These are phyloP conservation scores for Pythium brachiatum DNA, from an alignment of 352 stramenopile genomes.

Conservation along the genomic window DNA sequence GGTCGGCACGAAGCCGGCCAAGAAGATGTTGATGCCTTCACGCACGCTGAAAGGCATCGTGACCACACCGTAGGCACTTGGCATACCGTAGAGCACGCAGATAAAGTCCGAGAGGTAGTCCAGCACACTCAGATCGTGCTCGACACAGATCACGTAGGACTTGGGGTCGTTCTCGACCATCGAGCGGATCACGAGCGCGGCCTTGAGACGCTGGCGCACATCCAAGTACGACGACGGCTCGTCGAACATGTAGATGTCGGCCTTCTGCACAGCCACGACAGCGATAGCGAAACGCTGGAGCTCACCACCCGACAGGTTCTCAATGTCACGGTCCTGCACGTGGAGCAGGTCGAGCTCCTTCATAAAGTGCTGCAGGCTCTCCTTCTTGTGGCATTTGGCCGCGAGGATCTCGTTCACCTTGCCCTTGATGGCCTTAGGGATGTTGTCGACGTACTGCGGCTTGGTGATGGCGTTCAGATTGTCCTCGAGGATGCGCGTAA, in stretches of 20 bases:
- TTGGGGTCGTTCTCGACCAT: constrained; percentile 90
- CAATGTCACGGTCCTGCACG: constrained; percentile 96
- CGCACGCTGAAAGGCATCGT: constrained; percentile 99
- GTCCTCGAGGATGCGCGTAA: constrained; percentile 98
- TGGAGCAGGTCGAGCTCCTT: constrained; percentile 96
- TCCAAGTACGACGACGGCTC: constrained; percentile 99
- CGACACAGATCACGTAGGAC: constrained; percentile 98
- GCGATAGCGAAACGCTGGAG: constrained; percentile 99
- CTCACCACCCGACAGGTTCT: constrained; percentile 96
- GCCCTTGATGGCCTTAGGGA: constrained; percentile 96
- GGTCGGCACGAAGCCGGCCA: constrained; percentile 98
- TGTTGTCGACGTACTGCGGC: constrained; percentile 99
- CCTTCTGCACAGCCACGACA: constrained; percentile 93
- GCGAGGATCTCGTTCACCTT: constrained; percentile 94
- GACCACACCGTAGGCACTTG: constrained; percentile 98
- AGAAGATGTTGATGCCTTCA: constrained; percentile 99
- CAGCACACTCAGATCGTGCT: constrained; percentile 99
- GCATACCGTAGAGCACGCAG: constrained; percentile 98
- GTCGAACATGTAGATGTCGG: constrained; percentile 99
- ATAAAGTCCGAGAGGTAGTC: constrained; percentile 99
- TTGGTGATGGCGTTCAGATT: constrained; percentile 99
- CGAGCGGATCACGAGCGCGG: constrained; percentile 96
- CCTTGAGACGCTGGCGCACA: constrained; percentile 98
- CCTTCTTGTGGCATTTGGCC: constrained; percentile 90
- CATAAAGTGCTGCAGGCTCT: constrained; percentile 80